Evolutionary conservation across 106 monocot genomes (phyloP), one percentile per base, ranked within the genome.

Genomic region (Platanthera zijinensis): DNA sequence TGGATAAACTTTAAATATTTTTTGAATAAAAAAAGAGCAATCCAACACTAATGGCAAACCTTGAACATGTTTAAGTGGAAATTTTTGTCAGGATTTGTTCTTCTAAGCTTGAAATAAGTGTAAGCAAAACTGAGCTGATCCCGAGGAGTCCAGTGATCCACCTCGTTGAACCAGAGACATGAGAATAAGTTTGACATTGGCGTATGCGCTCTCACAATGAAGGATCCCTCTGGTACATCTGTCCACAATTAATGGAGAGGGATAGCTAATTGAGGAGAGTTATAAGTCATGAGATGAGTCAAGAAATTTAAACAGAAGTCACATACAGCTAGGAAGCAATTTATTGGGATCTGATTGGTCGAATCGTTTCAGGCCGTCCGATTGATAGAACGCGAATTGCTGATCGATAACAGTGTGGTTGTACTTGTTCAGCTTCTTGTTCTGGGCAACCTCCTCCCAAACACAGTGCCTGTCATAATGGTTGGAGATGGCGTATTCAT

Each of bases 151-250:
- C 92, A 99, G 14, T 85, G 92, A 45, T 99, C 99, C 17, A 99
- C 99, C 71, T 94, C 99, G 66, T 99, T 99, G 77, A 88, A 99
- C 99, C 99, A 99, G 15, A 99, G 82, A 57, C 99, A 99, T 1
- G 99, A 99, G 83, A 99, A 99, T 68, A 94, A 80, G 77, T 99
- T 99, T 25, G 99, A 99, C 99, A 99, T 94, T 39, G 99, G 90
- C 51, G 99, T 94, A 77, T 99, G 99, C 10, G 90, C 94, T 86
- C 99, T 82, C 74, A 94, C 81, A 22, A 99, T 99, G 79, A 99
- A 94, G 62, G 99, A 99, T 47, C 99, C 99, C 86, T 99, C 99
- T 8, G 99, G 99, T 7, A 99, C 99, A 84, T 99, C 99, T 99
- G 88, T n/a, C 5, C 22, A 84, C 64, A 64, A 74, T 71, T 75